Percentiles rank a stretch among this genome's conserved stretches.
Evolutionary conservation across 2,329 filamentous ascomycete species (phyloP).

Genomic region (Alternaria viburni): DNA sequence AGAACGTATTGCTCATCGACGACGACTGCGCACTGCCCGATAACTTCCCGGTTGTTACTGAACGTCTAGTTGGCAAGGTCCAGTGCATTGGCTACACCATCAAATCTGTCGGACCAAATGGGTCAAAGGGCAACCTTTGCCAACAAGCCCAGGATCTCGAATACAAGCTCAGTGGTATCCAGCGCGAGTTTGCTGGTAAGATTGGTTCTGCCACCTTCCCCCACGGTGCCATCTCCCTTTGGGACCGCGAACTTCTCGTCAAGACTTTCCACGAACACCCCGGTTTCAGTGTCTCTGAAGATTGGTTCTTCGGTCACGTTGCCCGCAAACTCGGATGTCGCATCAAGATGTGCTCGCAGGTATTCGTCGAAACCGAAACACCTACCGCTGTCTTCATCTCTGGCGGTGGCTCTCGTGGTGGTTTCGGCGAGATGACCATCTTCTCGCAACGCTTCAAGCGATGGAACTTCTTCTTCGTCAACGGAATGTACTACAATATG

Average conservation of each 20-base stretch:
- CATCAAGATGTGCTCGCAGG: constrained; percentile 57
- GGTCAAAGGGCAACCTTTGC: constrained; percentile 37
- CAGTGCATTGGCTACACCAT: constrained; percentile 58
- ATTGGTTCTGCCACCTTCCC: constrained; percentile 58
- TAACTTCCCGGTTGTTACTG: constrained; percentile 21
- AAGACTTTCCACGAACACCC: constrained; percentile 57
- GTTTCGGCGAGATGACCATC: constrained; percentile 62
- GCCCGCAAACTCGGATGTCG: constrained; percentile 54
- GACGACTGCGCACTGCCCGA: constrained; percentile 21
- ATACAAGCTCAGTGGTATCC: constrained; percentile 59
- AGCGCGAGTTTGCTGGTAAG: constrained; percentile 53
- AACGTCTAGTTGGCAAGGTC: constrained; percentile 11
- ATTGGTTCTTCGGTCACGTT: constrained; percentile 61
- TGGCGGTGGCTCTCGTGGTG: constrained; percentile 51
- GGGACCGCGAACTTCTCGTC: constrained; percentile 55
- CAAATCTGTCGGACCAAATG: constrained; percentile 51
- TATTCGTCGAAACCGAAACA: constrained; percentile 60
- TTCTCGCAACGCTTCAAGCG: constrained; percentile 58
- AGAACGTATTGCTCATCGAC: constrained; percentile 23
- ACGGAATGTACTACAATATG: constrained; percentile 57
- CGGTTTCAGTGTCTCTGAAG: constrained; percentile 58
- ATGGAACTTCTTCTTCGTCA: constrained; percentile 62
- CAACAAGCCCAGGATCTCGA: constrained; percentile 59
- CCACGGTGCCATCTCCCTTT: constrained; percentile 59
- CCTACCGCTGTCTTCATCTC: constrained; percentile 54